Evolutionary conservation across 2,329 filamentous ascomycete genomes (phyloP), one percentile per base, ranked within the genome.

Genomic region (Rosellinia necatrix): DNA sequence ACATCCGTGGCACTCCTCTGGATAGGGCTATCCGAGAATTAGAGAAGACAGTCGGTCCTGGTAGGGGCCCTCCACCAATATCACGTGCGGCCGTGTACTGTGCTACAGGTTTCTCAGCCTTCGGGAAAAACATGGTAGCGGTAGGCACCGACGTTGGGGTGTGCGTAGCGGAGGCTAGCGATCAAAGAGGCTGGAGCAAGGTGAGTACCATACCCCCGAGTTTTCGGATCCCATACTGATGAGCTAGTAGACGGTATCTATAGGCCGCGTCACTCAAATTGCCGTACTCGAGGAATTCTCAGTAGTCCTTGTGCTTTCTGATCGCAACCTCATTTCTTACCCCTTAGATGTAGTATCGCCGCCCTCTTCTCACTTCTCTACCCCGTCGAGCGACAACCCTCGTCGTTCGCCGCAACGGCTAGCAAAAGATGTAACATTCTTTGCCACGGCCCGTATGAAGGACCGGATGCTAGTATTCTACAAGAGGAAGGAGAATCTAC

Each of bases 131-230:
- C 42, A 90, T 97, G 81, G 88, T 96, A 64, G 94, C 93, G 9
- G 89, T 99, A 53, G 94, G 96, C 38, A 99, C 94, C 1, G 94
- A 99, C 69, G 92, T 90, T 72, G 94, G 94, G 27, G 91, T 99
- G 3, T 99, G 86, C 70, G 89, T 96, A 43, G 90, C 93, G 3
- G 91, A 96, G 64, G 87, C 91, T 49, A 86, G 89, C 48, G 93
- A 97, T 69, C 91, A 94, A 55, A 85, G 96, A 67, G 92, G 91
- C 10, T 99, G 94, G 94, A 84, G 80, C 57, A 89, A 90, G 78
- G 92, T 96, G 80, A 79, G 85, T 4, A 44, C 9, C 77, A 13
- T 47, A 40, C 17, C 22, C 12, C 7, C 19, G 2, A 29, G 12
- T 2, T 27, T 24, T 29, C 8, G 19, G 25, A 51, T 15, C n/a